phyloP scores from a whole-genome alignment of 352 stramenopile species.

The Globisporangium iwayamae region DNA sequence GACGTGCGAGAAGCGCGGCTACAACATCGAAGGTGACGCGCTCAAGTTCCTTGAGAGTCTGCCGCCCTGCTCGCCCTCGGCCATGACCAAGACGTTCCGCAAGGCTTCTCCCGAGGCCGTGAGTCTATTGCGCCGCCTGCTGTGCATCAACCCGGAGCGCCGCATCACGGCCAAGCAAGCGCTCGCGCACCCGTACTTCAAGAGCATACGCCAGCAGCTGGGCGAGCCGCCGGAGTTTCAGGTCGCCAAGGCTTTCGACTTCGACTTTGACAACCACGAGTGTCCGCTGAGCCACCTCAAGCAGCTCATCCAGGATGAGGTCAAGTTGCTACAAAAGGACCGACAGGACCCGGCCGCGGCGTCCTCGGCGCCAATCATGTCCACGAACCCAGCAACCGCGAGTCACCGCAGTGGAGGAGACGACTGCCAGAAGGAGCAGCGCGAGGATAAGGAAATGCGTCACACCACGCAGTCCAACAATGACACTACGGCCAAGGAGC shows the following conservation, averaged over 20 bases:
- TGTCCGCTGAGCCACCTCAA: conserved; percentile 55
- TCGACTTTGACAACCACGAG: conserved; percentile 81
- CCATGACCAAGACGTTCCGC: conserved; percentile 65
- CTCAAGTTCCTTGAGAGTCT: conserved; percentile 76
- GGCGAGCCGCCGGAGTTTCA: conserved; percentile 66
- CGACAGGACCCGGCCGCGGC: conserved; percentile 14
- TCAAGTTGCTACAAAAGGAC: conserved; percentile 61
- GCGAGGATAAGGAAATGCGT: background rate
- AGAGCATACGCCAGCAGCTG: conserved; percentile 62
- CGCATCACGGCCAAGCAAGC: conserved; percentile 87
- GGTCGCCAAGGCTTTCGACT: conserved; percentile 70
- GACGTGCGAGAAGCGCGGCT: conserved; percentile 63
- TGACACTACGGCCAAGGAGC: background rate
- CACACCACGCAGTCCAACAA: conserved; percentile 1
- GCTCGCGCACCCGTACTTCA: conserved; percentile 91
- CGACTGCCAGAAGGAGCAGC: conserved; percentile 4
- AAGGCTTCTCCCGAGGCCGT: conserved; percentile 65
- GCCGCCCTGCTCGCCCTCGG: conserved; percentile 62
- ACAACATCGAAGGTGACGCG: conserved; percentile 69
- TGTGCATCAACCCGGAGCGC: conserved; percentile 90
- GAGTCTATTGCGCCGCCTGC: conserved; percentile 53
- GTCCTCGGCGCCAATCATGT: conserved; percentile 9
- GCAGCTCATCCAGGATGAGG: conserved; percentile 74
- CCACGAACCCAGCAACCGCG: conserved; percentile 14
- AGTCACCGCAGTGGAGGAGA: background rate